Base-by-base conservation (phyloP, 257 asterid species). In the Capsicum baccatum region DNA sequence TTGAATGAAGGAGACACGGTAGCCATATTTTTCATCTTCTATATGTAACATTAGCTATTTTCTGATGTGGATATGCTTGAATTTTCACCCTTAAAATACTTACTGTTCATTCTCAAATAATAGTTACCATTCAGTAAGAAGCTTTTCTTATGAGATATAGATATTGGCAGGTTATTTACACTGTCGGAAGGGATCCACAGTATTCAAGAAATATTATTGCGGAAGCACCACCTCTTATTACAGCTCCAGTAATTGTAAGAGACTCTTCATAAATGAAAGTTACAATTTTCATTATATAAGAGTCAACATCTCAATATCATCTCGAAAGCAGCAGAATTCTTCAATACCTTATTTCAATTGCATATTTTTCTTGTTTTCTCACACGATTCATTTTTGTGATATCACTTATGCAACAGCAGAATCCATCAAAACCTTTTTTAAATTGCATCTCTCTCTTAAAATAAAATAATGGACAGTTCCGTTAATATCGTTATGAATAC, bases 151-250 rank as follows among this genome's bases (percentile, higher is more conserved):
- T 54, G 47, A 55, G 44, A 68, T n/a, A 15, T 37, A 52, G 16
- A 54, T 50, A 54, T 86, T 83, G 63, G 80, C 96, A 96, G 99
- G 97, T 96, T 83, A 96, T 94, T 52, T 92, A 91, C 89, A 96
- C 99, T 59, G 97, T 91, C 84, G 99, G 98, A 83, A 90, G 98
- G 93, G 99, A 96, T 87, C 97, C 94, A 37, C 92, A 85, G 86
- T 88, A 87, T 35, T 89, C 91, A 89, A 92, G 89, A 81, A 92
- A 89, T 87, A 91, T 96, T 82, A 94, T 92, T 82, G 93, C 97
- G 42, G 97, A 96, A 80, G 87, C 89, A 79, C 89, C 97, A 42
- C 98, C 99, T 64, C 88, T 94, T 63, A 91, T 94, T 79, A 90
- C 89, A 81, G 91, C 91, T 87, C 99, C 99, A 79, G 87, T 93